Evolutionary conservation across 2,329 filamentous ascomycete genomes (phyloP), one percentile per base, ranked within the genome.

Genomic region (Pestalotiopsis sp.): DNA sequence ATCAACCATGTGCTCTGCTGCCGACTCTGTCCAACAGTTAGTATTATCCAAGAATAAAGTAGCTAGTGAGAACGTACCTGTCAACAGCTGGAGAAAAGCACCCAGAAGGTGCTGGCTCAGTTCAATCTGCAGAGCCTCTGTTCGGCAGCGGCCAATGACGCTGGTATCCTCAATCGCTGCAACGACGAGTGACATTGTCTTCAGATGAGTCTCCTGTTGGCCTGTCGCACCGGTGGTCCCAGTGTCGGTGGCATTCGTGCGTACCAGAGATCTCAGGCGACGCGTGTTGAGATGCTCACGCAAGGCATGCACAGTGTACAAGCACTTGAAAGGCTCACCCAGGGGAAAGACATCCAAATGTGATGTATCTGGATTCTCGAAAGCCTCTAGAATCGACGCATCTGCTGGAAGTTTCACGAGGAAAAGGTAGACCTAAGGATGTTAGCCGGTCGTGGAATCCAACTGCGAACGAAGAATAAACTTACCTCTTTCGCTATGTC

Each of bases 231-330:
- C 71, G 56, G 73, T 71, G 52, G 73, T 67, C 12, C 70, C 71
- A 45, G 67, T 69, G 57, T 75, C 73, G n/a, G 64, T 64, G 65
- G 74, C 70, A 27, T 72, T 73, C 11, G 68, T 68, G 67, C 73
- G 73, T n/a, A 71, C 71, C 56, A 68, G 73, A 39, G 63, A 74
- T 63, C 75, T 76, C 6, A 77, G 73, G 41, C 75, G 72, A 11
- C 74, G 73, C 74, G 80, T 76, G 82, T 81, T 70, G 80, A 94
- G 83, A 76, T 90, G 91, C 67, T 89, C 86, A 25, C 84, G 82
- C 52, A 97, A 82, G 0, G 90, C 88, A 75, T 91, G 86, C 1
- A 94, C 80, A 2, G 91, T 91, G 76, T 95, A 97, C 0, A 94
- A 83, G 1, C 90, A 89, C 73, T 91, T 92, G 82, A 90, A 94